A percentile compares a stretch with the other conserved stretches of the same genome.
These are phyloP conservation scores for Hemileccinum impolitum DNA, from an alignment of 768 basidiomycete species.

Conservation along the genomic window DNA sequence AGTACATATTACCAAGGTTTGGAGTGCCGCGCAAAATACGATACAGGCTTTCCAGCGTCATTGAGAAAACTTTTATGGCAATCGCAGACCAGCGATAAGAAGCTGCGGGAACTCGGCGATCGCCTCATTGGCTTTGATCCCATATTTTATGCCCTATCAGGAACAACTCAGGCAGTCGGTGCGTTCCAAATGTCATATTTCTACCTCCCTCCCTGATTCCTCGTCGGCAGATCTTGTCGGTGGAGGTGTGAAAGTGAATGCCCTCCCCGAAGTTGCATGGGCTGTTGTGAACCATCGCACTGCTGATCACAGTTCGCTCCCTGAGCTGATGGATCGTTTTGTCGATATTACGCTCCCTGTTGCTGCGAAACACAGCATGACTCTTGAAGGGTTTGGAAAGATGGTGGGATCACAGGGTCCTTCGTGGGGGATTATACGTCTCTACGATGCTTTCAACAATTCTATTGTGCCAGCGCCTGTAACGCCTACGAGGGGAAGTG, in stretches of 20 bases:
- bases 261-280: slow-evolving; percentile 41
- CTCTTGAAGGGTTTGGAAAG: slow-evolving; percentile 40
- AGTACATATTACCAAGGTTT: slow-evolving; percentile 31
- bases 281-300: slow-evolving; percentile 36
- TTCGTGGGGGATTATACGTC: slow-evolving; percentile 35
- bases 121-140: slow-evolving; percentile 22
- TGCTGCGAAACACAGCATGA: slow-evolving; percentile 38
- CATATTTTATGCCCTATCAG: slow-evolving; percentile 14
- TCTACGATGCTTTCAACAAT: slow-evolving; percentile 35
- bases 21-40: slow-evolving; percentile 41
- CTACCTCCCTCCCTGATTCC: slow-evolving; percentile 19
- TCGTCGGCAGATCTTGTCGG: slow-evolving; percentile 39
- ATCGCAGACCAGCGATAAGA: slow-evolving; percentile 22
- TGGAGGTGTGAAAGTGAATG: slow-evolving; percentile 44
- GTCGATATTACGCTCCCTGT: slow-evolving; percentile 2
- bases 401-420: slow-evolving; percentile 20
- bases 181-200: slow-evolving; percentile 1
- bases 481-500: slow-evolving; percentile 35
- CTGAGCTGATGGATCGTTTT: slow-evolving; percentile 14
- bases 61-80: slow-evolving; percentile 19
- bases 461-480: slow-evolving; percentile 41
- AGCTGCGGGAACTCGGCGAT: slow-evolving; percentile 11
- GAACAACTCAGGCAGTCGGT: slow-evolving; percentile 31
- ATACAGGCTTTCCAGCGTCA: slow-evolving; percentile 30
- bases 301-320: slow-evolving; percentile 29